Percentiles rank a stretch among this genome's conserved stretches.
Conservation (phyloP, 441 rosid genomes). For the Euphorbia corollata region DNA sequence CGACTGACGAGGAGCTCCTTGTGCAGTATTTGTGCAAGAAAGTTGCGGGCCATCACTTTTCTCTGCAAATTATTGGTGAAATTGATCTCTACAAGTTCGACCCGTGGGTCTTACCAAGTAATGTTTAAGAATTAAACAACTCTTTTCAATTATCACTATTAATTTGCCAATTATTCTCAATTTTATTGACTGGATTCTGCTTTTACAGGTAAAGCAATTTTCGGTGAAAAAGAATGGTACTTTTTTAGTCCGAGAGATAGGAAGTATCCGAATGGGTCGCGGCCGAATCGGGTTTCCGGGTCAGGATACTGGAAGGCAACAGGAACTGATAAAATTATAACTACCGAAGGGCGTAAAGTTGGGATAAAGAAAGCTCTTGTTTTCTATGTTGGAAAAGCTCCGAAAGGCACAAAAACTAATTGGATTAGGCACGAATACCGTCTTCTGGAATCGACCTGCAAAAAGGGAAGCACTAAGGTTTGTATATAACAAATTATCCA, state of each 20-base stretch:
- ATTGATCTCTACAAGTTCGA: slow-evolving; percentile 90
- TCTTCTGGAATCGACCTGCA: slow-evolving; percentile 43
- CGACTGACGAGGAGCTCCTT: slow-evolving; percentile 91
- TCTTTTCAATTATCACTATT: background rate
- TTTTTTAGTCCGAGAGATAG: slow-evolving; percentile 89
- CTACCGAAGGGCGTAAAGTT: slow-evolving; percentile 61
- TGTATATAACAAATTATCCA: background rate
- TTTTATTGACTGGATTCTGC: background rate
- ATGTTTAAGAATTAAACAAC: slow-evolving; percentile 9
- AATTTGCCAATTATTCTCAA: background rate
- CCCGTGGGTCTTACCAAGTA: slow-evolving; percentile 89
- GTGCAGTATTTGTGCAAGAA: slow-evolving; percentile 75
- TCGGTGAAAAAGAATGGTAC: slow-evolving; percentile 96
- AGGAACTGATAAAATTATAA: slow-evolving; percentile 79
- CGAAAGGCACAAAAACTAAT: slow-evolving; percentile 89
- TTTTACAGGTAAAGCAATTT: slow-evolving; percentile 64
- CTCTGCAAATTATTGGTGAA: slow-evolving; percentile 65
- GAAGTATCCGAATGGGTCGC: slow-evolving; percentile 88
- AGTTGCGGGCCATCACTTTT: slow-evolving; percentile 75
- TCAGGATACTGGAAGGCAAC: slow-evolving; percentile 98
- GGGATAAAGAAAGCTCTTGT: slow-evolving; percentile 94
- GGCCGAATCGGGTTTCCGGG: slow-evolving; percentile 91
- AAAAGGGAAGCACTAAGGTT: slow-evolving; percentile 67
- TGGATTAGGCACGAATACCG: slow-evolving; percentile 99
- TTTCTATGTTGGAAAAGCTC: slow-evolving; percentile 84